Evolutionary conservation across 805 yeast species (phyloP), one percentile per base, ranked within the genome.

Genomic region (Blastobotrys mokoenaii): DNA sequence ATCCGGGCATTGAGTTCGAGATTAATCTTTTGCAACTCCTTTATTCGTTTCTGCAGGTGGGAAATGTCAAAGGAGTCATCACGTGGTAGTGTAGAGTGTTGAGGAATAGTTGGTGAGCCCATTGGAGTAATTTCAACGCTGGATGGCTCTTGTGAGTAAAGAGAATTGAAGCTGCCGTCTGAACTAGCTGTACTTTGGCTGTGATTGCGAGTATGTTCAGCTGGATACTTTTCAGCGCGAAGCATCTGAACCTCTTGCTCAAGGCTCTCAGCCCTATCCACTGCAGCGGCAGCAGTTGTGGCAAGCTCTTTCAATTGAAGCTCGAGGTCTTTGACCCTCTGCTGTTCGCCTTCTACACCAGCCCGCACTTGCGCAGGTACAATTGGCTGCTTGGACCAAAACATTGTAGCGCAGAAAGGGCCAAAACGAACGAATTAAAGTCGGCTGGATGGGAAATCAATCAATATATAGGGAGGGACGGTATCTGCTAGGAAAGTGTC

Each of bases 311-410:
- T 42, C 39, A 56, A 47, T 35, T 56, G 59, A 20, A 53, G 51
- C 27, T 56, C 59, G 12, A 56, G 46, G 3, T 50, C 52, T 12
- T 43, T 46, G 2, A 55, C 51, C 25, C 59, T 43, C 32, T 51
- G 43, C 31, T 42, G 37, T 30, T 56, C 59, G 7, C 59, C 59
- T 35, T 53, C 56, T 17, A 47, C 30, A 2, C 59, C 59, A 0
- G 59, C 59, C 41, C 38, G 38, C 18, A 34, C 20, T 15, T 14
- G 27, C 7, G 27, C 27, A 5, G 27, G 27, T 34, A 39, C 16
- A 52, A 53, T 8, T 50, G 43, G 14, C 35, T 43, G 38, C 38
- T 36, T 38, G n/a, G 38, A 29, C 18, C 38, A 27, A 20, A 38
- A 44, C 46, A 44, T 32, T 11, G 15, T 10, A 12, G 35, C 7